Evolutionary conservation across 495 filamentous ascomycete genomes (phyloP), one percentile per base, ranked within the genome.

Genomic region (Talaromyces ruber): DNA sequence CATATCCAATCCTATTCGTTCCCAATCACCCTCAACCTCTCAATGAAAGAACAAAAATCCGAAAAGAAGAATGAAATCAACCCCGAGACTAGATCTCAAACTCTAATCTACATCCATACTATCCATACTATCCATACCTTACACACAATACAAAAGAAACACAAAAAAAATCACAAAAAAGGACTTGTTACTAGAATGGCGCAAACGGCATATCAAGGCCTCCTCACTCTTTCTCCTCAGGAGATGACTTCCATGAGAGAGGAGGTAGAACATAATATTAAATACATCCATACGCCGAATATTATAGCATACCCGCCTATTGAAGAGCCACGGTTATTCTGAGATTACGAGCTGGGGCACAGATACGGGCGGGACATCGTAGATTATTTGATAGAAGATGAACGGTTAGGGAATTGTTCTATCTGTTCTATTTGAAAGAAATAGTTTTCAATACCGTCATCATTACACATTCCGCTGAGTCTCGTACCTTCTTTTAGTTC

Each of bases 361-460:
- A 96, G 91, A 96, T 96, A 96, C 91, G 88, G 91, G 90, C 82
- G 85, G 82, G 78, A 95, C 88, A 96, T 82, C 25, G 61, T 18
- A 53, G 29, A 39, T 63, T 47, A 22, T 21, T 62, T 12, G 5
- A 30, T 50, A 52, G 24, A 55, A 5, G 29, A 6, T 32, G 16
- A 25, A 26, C 25, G 29, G 25, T 26, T 18, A 30, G 28, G 28
- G 16, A 34, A 11, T 57, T n/a, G 28, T 57, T 57, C 24, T 54
- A 25, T 54, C 34, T n/a, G 28, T 57, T 57, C 24, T 54, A 25
- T 54, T 12, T 54, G 51, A 54, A 47, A 21, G 43, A 47, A 47
- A 47, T 47, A 21, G 14, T 64, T 47, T 62, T 64, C 61, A 14
- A 22, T 62, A 47, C 22, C 26, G 18, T 58, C n/a, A 47, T 47